Evolutionary conservation across 176 grass and related monocot genomes (phyloP).

Genomic region (Oryza rufipogon): DNA sequence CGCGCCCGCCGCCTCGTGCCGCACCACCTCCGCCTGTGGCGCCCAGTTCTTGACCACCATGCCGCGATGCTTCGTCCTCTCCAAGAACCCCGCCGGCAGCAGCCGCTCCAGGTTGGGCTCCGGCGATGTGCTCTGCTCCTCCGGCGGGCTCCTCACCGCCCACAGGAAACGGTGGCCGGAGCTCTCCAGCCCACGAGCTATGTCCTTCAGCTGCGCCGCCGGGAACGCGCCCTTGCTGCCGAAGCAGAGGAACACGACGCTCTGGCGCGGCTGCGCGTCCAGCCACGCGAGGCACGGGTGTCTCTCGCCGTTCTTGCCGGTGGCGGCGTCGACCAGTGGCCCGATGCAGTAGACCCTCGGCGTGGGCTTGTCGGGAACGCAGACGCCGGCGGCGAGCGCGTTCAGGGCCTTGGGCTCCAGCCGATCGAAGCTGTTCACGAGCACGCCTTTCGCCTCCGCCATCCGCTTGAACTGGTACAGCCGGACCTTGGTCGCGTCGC

Average conservation of each 20-base stretch:
- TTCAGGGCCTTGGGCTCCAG: conserved; percentile 44
- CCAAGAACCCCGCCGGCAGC: conserved; percentile 61
- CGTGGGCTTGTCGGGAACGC: conserved; percentile 42
- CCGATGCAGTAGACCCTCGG: conserved; percentile 57
- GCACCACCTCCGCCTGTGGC: conserved; percentile 66
- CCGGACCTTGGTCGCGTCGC: conserved; percentile 7
- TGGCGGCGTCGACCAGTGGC: conserved; percentile 33
- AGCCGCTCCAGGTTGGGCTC: conserved; percentile 55
- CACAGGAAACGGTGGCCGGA: conserved; percentile 71
- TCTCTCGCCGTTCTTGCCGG: conserved; percentile 1
- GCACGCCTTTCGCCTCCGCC: conserved; percentile 40
- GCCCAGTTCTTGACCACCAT: conserved; percentile 60
- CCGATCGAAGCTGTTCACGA: conserved; percentile 60
- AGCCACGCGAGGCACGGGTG: conserved; percentile 72
- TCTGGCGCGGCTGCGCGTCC: conserved; percentile 52
- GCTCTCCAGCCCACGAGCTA: conserved; percentile 54
- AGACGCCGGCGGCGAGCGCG: conserved; percentile 36
- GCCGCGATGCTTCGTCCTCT: conserved; percentile 51
- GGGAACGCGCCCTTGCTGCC: conserved; percentile 65
- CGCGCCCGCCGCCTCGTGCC: conserved; percentile 44
- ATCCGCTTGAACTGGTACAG: conserved; percentile 45
- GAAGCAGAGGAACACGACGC: conserved; percentile 82
- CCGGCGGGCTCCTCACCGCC: conserved; percentile 40
- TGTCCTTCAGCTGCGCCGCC: conserved; percentile 49
- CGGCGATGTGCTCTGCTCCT: conserved; percentile 10